A percentile compares a stretch with the other conserved stretches of the same genome.
These are phyloP conservation scores for Aspergillus ostianus DNA, from an alignment of 495 filamentous ascomycete species.

Conservation along the genomic window DNA sequence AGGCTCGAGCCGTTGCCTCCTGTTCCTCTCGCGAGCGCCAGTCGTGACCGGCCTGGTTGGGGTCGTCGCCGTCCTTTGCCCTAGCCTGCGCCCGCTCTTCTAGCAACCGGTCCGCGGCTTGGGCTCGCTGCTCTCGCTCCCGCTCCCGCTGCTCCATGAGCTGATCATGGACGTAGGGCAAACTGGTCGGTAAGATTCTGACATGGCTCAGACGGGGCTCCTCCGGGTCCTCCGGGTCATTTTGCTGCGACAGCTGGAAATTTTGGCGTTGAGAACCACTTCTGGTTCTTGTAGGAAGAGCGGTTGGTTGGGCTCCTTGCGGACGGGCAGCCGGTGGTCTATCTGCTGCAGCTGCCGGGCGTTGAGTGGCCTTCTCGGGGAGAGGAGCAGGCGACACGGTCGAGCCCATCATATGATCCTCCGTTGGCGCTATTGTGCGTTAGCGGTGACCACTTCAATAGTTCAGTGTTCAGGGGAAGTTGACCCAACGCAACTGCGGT, in stretches of 20 bases:
- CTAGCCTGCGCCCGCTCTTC: constrained; percentile 29
- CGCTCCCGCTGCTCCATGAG: constrained; percentile 74
- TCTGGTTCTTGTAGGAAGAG: constrained; percentile 17
- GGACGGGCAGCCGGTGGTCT: constrained; percentile 21
- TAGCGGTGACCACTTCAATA: constrained; percentile 12
- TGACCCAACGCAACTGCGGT: no score
- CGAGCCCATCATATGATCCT: constrained; percentile 37
- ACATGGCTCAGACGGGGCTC: constrained; percentile 66
- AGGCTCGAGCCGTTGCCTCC: constrained; percentile 67
- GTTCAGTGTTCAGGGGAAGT: not conserved
- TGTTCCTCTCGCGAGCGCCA: constrained; percentile 68
- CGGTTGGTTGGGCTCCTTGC: constrained; percentile 19
- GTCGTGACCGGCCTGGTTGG: constrained; percentile 36
- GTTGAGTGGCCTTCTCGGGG: constrained; percentile 17
- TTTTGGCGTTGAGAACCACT: constrained; percentile 31
- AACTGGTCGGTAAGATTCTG: constrained; percentile 81
- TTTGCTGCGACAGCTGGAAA: constrained; percentile 26
- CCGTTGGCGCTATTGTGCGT: constrained; percentile 37
- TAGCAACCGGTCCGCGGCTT: constrained; percentile 24
- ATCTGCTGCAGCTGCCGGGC: constrained; percentile 23
- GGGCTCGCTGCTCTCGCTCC: constrained; percentile 35
- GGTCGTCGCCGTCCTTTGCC: constrained; percentile 44
- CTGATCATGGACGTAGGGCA: constrained; percentile 85
- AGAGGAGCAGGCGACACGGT: constrained; percentile 24
- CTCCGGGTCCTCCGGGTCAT: constrained; percentile 32